Percentiles rank a stretch among this genome's conserved stretches.
These are phyloP conservation scores for Penicillium coprophilum DNA, from an alignment of 495 filamentous ascomycete genomes.

Conservation along the genomic window DNA sequence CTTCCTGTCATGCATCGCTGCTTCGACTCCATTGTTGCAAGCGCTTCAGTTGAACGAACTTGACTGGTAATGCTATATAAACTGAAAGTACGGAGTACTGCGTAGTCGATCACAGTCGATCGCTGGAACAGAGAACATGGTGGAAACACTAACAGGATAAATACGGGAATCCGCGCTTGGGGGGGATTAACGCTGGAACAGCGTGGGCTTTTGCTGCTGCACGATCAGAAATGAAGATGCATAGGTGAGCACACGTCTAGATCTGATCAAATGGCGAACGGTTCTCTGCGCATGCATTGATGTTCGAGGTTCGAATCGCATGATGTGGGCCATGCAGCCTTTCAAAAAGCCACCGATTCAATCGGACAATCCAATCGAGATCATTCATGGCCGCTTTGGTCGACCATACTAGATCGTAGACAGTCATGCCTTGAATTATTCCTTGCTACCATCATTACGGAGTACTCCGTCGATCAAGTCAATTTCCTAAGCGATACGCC, in stretches of 20 bases:
- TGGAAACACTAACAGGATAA: not conserved
- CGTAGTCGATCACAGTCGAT: not conserved
- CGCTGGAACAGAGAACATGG: not conserved
- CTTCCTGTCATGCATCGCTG: not conserved
- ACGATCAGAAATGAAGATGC: not conserved
- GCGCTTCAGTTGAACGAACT: not conserved
- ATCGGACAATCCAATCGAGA: not conserved
- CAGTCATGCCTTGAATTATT: not conserved
- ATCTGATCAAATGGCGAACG: not conserved
- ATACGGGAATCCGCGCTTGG: not conserved
- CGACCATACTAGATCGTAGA: not conserved
- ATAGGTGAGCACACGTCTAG: conserved; percentile 6
- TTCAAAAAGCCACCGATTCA: not conserved
- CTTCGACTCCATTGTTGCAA: not conserved
- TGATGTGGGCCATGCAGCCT: not conserved
- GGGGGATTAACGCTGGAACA: not conserved
- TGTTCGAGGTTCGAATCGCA: conserved; percentile 1
- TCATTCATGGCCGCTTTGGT: not conserved
- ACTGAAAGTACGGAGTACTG: too few relatives aligned
- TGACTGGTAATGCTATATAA: too few relatives aligned
- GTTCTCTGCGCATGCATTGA: not conserved
- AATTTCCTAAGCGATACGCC: not conserved
- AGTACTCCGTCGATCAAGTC: too few relatives aligned
- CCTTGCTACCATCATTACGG: not conserved
- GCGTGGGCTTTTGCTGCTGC: not conserved